Conservation (phyloP, 495 filamentous ascomycete genomes). For the Achaetomiella virescens region DNA sequence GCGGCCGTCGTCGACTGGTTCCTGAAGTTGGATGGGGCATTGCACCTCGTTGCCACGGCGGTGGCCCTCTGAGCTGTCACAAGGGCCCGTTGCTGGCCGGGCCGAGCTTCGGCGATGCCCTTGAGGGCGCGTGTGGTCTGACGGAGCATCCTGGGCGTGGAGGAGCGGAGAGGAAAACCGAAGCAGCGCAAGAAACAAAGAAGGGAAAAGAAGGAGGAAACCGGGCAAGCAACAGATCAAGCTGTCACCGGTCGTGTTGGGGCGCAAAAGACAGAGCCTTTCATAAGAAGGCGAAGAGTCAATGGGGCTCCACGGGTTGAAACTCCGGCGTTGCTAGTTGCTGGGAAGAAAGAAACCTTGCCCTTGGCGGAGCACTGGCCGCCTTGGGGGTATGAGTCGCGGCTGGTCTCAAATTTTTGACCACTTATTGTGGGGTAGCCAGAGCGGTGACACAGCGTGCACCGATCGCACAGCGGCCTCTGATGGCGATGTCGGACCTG, state of each 20-base stretch:
- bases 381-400: slow-evolving; percentile 20
- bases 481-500: slow-evolving; percentile 29
- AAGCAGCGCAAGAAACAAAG: slow-evolving; percentile 9
- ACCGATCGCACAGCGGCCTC: slow-evolving; percentile 15
- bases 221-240: slow-evolving; percentile 8
- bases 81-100: slow-evolving; percentile 26
- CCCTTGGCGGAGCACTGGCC: slow-evolving; percentile 12
- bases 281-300: slow-evolving; percentile 19
- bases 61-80: slow-evolving; percentile 19
- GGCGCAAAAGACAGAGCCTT: not conserved
- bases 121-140: slow-evolving; percentile 39
- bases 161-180: slow-evolving; percentile 13
- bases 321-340: slow-evolving; percentile 2
- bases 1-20: slow-evolving; percentile 35
- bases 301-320: slow-evolving; percentile 11
- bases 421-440: slow-evolving; percentile 30
- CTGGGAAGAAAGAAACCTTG: slow-evolving; percentile 16
- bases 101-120: slow-evolving; percentile 35
- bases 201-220: slow-evolving; percentile 15
- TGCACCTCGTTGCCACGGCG: slow-evolving; percentile 26
- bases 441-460: slow-evolving; percentile 1
- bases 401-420: slow-evolving; percentile 16
- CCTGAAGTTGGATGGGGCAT: slow-evolving; percentile 27
- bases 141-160: slow-evolving; percentile 34
- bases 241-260: slow-evolving; percentile 12